Conservation (phyloP, 345 rosid species). For the Aethionema arabicum region DNA sequence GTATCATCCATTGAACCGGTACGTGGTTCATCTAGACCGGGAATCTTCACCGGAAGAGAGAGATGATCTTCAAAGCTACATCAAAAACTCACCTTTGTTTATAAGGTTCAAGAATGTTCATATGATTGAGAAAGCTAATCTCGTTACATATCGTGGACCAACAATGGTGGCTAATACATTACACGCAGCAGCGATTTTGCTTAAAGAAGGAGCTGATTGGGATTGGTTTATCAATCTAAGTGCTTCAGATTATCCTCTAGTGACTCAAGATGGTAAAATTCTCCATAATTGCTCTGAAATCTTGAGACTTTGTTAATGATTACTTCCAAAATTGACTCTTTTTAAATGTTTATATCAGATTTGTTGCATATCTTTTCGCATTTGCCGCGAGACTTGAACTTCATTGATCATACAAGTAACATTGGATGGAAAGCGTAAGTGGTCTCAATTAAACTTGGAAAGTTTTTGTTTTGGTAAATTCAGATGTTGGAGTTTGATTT, state of each 20-base stretch:
- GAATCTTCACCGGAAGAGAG: slow-evolving; percentile 62
- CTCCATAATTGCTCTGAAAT: not conserved
- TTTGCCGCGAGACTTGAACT: slow-evolving; percentile 91
- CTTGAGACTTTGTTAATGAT: not conserved
- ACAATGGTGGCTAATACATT: slow-evolving; percentile 98
- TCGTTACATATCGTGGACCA: slow-evolving; percentile 91
- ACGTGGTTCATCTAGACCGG: slow-evolving; percentile 78
- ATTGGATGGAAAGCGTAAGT: slow-evolving; percentile 99
- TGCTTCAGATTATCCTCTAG: slow-evolving; percentile 93
- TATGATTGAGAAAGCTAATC: slow-evolving; percentile 86
- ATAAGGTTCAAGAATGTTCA: slow-evolving; percentile 61
- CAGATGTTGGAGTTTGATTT: slow-evolving; percentile 13
- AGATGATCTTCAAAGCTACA: slow-evolving; percentile 64
- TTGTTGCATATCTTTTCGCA: slow-evolving; percentile 90
- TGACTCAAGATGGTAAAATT: slow-evolving; percentile 84
- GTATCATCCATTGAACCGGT: slow-evolving; percentile 79
- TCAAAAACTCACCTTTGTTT: slow-evolving; percentile 47
- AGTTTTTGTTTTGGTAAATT: not conserved
- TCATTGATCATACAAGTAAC: slow-evolving; percentile 96
- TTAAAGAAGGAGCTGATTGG: slow-evolving; percentile 86
- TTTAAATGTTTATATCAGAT: slow-evolving; percentile 46
- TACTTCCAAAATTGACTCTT: slow-evolving; percentile 5
- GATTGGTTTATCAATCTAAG: slow-evolving; percentile 99
- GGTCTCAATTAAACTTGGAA: not conserved
- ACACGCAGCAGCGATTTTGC: slow-evolving; percentile 92